phyloP scores from a whole-genome alignment of 306 rosid species.

The Cucurbita argyrosperma region DNA sequence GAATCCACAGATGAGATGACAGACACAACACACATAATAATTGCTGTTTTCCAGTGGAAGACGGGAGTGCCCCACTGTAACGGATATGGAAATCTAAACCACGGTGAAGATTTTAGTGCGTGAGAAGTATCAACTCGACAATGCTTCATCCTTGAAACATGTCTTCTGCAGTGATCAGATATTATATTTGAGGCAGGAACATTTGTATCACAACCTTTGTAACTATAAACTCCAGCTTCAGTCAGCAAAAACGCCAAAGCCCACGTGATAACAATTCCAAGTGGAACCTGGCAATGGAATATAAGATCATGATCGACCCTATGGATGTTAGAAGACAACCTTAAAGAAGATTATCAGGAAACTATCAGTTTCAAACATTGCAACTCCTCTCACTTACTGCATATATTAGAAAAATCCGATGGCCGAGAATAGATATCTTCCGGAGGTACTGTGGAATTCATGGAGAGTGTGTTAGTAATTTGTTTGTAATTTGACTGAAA shows the following conservation, averaged over 20 bases:
- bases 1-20: conserved; percentile 88
- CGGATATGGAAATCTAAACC: conserved; percentile 99
- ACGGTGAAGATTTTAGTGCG: conserved; percentile 64
- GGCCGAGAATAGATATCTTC: conserved; percentile 85
- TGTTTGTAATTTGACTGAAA: neutral
- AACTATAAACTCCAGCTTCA: conserved; percentile 67
- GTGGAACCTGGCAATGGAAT: conserved; percentile 62
- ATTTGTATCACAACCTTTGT: conserved; percentile 84
- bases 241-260: conserved; percentile 82
- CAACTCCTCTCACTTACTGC: conserved; percentile 44
- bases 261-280: conserved; percentile 96
- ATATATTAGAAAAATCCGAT: conserved; percentile 82
- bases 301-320: neutral
- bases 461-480: conserved; percentile 5
- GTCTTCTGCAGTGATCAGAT: conserved; percentile 84
- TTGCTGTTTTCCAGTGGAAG: conserved; percentile 91
- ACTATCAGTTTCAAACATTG: neutral
- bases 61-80: conserved; percentile 98
- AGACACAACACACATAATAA: conserved; percentile 91
- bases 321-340: neutral
- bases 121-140: conserved; percentile 89
- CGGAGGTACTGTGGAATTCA: conserved; percentile 66
- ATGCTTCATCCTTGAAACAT: conserved; percentile 78
- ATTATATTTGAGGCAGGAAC: conserved; percentile 80
- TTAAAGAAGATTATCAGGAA: neutral